phyloP scores from a whole-genome alignment of 345 rosid genomes.

The Brassica incana region DNA sequence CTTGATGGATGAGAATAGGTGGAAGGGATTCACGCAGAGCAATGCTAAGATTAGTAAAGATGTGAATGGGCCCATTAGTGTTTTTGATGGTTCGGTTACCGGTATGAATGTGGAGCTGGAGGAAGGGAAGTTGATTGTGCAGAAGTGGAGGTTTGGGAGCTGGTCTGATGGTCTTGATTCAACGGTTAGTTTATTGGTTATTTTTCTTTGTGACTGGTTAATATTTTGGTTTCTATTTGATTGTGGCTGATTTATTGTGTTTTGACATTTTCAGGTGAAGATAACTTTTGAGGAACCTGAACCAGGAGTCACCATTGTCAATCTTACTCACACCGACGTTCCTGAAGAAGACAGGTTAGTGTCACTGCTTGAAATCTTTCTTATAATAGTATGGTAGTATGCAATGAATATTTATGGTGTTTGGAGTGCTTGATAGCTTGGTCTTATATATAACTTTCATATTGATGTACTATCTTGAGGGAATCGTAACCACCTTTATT shows the following conservation, averaged over 20 bases:
- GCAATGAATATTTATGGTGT: background rate
- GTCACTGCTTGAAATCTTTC: background rate
- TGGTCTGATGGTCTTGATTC: conserved; percentile 96
- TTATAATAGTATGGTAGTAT: background rate
- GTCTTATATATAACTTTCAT: background rate
- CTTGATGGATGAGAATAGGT: conserved; percentile 93
- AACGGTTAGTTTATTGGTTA: conserved; percentile 47
- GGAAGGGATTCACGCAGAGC: conserved; percentile 97
- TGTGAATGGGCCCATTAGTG: conserved; percentile 75
- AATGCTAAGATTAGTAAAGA: conserved; percentile 84
- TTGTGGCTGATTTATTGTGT: conserved; percentile 19
- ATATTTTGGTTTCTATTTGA: background rate
- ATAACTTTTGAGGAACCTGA: conserved; percentile 73
- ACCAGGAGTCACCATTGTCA: conserved; percentile 75
- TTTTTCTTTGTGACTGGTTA: background rate
- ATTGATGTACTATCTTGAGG: background rate
- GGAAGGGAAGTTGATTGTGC: conserved; percentile 88
- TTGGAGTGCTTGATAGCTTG: background rate
- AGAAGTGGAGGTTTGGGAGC: conserved; percentile 92
- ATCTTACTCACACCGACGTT: conserved; percentile 72
- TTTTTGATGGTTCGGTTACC: conserved; percentile 92
- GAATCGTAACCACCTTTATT: background rate
- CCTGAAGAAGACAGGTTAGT: conserved; percentile 94
- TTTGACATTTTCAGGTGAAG: conserved; percentile 66
- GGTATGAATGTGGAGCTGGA: conserved; percentile 75